These are phyloP conservation scores for Zelopaecilomyces penicillatus DNA, from an alignment of 2,329 filamentous ascomycete species.

Conservation along the genomic window DNA sequence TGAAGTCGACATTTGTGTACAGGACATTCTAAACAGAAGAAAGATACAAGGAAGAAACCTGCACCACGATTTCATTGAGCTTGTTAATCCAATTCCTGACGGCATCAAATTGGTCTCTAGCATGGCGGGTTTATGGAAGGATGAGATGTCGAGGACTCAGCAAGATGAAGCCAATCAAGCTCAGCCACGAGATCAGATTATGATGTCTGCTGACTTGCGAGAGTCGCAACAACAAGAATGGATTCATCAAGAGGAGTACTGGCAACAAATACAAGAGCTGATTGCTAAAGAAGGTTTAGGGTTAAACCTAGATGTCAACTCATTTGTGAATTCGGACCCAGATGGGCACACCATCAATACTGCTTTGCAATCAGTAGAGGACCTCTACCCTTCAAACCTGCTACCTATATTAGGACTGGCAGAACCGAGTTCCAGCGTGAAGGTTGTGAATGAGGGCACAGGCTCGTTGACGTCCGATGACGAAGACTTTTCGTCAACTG, in stretches of 20 bases:
- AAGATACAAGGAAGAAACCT: slow-evolving; percentile 68
- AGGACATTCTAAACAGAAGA: slow-evolving; percentile 76
- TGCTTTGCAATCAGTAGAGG: slow-evolving; percentile 73
- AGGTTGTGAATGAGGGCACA: slow-evolving; percentile 8
- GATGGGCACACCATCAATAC: slow-evolving; percentile 61
- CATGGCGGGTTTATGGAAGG: slow-evolving; percentile 88
- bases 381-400: slow-evolving; percentile 68
- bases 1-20: slow-evolving; percentile 81
- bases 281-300: slow-evolving; percentile 51
- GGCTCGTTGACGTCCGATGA: no score
- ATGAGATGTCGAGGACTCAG: slow-evolving; percentile 67
- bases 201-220: slow-evolving; percentile 79
- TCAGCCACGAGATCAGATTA: slow-evolving; percentile 69
- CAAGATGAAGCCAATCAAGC: no score
- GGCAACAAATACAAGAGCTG: slow-evolving; percentile 54
- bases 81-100: slow-evolving; percentile 49
- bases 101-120: slow-evolving; percentile 84
- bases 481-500: no score
- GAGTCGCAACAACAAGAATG: slow-evolving; percentile 68
- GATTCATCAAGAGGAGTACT: slow-evolving; percentile 86
- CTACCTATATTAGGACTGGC: slow-evolving; percentile 36
- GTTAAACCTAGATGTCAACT: slow-evolving; percentile 49
- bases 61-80: slow-evolving; percentile 82
- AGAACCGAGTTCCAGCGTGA: slow-evolving; percentile 29
- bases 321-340: slow-evolving; percentile 49